A percentile compares a stretch with the other conserved stretches of the same genome.
Conservation (phyloP, 495 filamentous ascomycete genomes). For the Xylaria telfairii region DNA sequence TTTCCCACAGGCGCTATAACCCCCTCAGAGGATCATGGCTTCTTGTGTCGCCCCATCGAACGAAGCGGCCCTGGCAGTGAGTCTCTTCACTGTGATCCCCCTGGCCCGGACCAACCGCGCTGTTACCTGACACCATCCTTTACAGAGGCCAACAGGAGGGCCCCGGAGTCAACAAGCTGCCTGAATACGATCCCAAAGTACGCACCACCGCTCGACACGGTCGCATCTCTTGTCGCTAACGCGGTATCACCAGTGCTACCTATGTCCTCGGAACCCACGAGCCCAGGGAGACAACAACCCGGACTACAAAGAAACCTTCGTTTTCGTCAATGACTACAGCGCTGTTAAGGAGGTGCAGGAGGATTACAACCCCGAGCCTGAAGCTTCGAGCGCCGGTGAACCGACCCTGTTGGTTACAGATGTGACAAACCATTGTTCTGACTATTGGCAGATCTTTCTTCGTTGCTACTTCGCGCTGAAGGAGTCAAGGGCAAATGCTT, state of each 20-base stretch:
- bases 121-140: slow-evolving; percentile 20
- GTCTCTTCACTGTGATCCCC: slow-evolving; percentile 40
- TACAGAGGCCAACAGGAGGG: slow-evolving; percentile 87
- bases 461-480: slow-evolving; percentile 81
- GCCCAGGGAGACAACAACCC: slow-evolving; percentile 90
- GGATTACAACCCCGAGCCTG: slow-evolving; percentile 46
- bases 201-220: slow-evolving; percentile 23
- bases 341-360: slow-evolving; percentile 93
- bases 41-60: slow-evolving; percentile 92
- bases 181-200: slow-evolving; percentile 78
- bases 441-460: slow-evolving; percentile 64
- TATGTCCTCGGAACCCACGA: slow-evolving; percentile 95
- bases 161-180: slow-evolving; percentile 75
- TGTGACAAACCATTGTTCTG: background rate
- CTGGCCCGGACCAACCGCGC: slow-evolving; percentile 6
- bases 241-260: slow-evolving; percentile 68
- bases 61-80: slow-evolving; percentile 98
- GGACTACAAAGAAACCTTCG: slow-evolving; percentile 82
- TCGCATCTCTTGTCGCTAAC: slow-evolving; percentile 22
- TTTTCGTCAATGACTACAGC: slow-evolving; percentile 97
- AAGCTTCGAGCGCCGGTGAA: slow-evolving; percentile 41
- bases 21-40: slow-evolving; percentile 88
- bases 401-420: background rate
- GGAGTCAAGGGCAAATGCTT: slow-evolving; percentile 96
- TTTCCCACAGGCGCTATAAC: slow-evolving; percentile 95